A percentile compares a stretch with the other conserved stretches of the same genome.
Evolutionary conservation across 371 early-diverging fungal genomes (phyloP).

Genomic region (Blakeslea trispora): DNA sequence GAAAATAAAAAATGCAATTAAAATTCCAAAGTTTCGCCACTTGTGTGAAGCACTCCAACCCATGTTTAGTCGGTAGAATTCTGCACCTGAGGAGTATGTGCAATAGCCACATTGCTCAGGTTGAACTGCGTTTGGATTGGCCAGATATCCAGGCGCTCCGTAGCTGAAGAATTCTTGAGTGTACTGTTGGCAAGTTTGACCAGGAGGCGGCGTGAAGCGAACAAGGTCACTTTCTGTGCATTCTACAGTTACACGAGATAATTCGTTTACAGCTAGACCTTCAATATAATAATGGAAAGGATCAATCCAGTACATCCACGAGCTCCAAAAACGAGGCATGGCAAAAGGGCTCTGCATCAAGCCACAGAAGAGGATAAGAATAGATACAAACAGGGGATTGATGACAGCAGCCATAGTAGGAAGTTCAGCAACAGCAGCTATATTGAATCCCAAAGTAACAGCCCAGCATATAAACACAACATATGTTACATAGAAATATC

Average conservation of each 20-base stretch:
- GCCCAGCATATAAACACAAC: constrained; percentile 56
- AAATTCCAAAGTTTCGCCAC: constrained; percentile 69
- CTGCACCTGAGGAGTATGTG: constrained; percentile 52
- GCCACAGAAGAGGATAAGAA: constrained; percentile 64
- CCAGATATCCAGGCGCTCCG: constrained; percentile 58
- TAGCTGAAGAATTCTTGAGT: constrained; percentile 45
- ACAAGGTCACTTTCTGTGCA: constrained; percentile 53
- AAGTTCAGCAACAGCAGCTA: constrained; percentile 62
- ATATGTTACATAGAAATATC: constrained; percentile 58
- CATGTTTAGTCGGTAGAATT: constrained; percentile 37
- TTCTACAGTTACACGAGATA: constrained; percentile 40
- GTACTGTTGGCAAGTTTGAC: constrained; percentile 60
- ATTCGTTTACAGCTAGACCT: constrained; percentile 64
- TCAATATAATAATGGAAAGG: constrained; percentile 71
- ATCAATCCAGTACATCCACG: constrained; percentile 72
- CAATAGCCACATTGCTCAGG: constrained; percentile 59
- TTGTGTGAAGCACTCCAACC: constrained; percentile 44
- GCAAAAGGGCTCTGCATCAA: constrained; percentile 53
- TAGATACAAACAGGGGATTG: constrained; percentile 61
- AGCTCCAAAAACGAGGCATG: constrained; percentile 71
- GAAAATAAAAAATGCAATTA: constrained; percentile 51
- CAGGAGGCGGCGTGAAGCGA: constrained; percentile 50
- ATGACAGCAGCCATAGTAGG: constrained; percentile 60
- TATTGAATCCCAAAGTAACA: constrained; percentile 60
- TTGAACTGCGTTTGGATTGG: constrained; percentile 41